Conservation (phyloP, 2,329 filamentous ascomycete species). For the Botryotinia narcissicola region DNA sequence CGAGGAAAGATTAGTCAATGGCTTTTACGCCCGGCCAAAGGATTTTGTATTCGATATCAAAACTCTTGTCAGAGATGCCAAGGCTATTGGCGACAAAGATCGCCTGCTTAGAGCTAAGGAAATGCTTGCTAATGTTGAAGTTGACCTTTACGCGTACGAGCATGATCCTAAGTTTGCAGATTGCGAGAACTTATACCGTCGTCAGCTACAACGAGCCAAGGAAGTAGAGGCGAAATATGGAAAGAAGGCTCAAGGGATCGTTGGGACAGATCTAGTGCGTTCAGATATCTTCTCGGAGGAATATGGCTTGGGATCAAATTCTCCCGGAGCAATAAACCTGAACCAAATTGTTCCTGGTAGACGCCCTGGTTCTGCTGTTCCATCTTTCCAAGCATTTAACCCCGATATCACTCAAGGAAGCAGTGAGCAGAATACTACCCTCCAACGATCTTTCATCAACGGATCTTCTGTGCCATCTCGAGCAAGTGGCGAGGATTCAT, state of each 20-base stretch:
- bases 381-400: conserved; percentile 49
- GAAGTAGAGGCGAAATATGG: conserved; percentile 55
- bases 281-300: conserved; percentile 46
- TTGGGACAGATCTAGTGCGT: conserved; percentile 40
- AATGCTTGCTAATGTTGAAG: conserved; percentile 87
- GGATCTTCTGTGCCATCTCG: conserved; percentile 51
- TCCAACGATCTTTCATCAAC: conserved; percentile 50
- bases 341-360: conserved; percentile 62
- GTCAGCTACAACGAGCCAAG: conserved; percentile 65
- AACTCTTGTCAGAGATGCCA: conserved; percentile 79
- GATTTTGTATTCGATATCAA: conserved; percentile 90
- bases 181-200: conserved; percentile 77
- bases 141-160: conserved; percentile 80
- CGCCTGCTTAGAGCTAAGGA: conserved; percentile 85
- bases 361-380: conserved; percentile 31
- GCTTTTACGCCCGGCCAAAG: conserved; percentile 86
- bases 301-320: conserved; percentile 48
- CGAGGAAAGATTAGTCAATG: conserved; percentile 93
- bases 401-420: conserved; percentile 53
- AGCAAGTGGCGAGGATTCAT: conserved; percentile 50
- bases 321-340: conserved; percentile 54
- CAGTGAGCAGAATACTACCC: conserved; percentile 28
- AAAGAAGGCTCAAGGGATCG: conserved; percentile 43
- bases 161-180: conserved; percentile 64
- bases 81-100: conserved; percentile 77